Base-by-base conservation (phyloP, 352 stramenopile genomes). In the Pythium coloratum region DNA sequence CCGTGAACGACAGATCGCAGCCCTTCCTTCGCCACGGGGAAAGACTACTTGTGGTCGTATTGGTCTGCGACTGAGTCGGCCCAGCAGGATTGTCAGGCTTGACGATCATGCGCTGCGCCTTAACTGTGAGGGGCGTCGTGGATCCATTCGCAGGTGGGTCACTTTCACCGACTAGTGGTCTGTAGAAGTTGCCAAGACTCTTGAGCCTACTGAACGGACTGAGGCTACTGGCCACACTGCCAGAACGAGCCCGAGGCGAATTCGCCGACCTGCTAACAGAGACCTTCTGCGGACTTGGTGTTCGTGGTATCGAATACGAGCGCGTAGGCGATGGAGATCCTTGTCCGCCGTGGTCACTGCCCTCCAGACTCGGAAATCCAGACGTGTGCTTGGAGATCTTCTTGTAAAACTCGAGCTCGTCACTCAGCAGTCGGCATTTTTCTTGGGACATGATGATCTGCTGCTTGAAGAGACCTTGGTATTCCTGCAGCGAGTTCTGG, bases 391-490 rank as follows among this genome's bases (percentile, higher is more conserved):
- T 88, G 47, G 82, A 76, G 51, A 92, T 74, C 63, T 90, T 93
- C 70, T 91, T 93, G 78, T 93, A 91, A 55, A 90, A 91, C 55
- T 91, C 78, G 56, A 93, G 81, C 62, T 93, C 85, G 62, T 93
- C 84, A 5, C 81, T 81, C 30, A 93, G 75, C 54, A 91, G 69
- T 3, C 84, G 80, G 33, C 82, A 89, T 40, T 93, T 91, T 66
- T 93, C 82, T 55, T 91, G 82, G 2, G 81, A 91, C 80, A 91
- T 88, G 60, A 90, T 82, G 54, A 91, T 89, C 71, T 93, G 85
- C 70, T 90, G 80, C 72, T 91, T 89, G 70, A 91, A 91, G 16
- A 93, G 75, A 2, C 78, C 79, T 59, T 93, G 85, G 61, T 91
- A 93, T 62, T 93, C 82, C 49, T 91, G 81, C 30, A 93, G 68